Evolutionary conservation across 805 yeast genomes (phyloP).

Genomic region (Wickerhamiella brachini): DNA sequence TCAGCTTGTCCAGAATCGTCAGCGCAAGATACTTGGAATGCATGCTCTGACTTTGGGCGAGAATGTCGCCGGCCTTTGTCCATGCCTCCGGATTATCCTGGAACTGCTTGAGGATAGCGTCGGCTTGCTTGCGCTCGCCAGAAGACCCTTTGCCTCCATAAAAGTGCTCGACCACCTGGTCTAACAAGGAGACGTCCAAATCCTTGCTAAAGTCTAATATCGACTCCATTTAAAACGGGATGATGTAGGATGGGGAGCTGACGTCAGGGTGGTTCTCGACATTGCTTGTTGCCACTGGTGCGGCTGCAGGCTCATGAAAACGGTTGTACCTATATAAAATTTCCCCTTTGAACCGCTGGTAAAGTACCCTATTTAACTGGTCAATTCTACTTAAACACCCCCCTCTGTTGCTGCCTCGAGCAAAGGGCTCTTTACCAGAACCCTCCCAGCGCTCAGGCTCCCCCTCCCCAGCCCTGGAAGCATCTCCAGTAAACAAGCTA

Average conservation of each 20-base stretch:
- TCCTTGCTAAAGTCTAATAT: constrained; percentile 78
- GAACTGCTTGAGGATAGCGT: constrained; percentile 34
- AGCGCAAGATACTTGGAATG: constrained; percentile 89
- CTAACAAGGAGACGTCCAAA: constrained; percentile 65
- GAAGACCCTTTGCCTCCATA: constrained; percentile 55
- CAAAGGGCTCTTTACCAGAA: too few species aligned
- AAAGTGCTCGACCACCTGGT: constrained; percentile 72
- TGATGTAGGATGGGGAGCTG: neutral
- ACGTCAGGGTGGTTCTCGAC: neutral
- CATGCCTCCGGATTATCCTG: constrained; percentile 94
- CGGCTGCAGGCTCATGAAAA: too few species aligned
- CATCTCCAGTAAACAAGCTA: neutral
- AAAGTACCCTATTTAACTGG: too few species aligned
- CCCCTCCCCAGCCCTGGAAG: too few species aligned
- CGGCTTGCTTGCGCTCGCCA: constrained; percentile 32
- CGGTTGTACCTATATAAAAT: too few species aligned
- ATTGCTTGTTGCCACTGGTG: neutral
- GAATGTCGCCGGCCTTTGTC: constrained; percentile 83
- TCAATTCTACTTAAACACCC: too few species aligned
- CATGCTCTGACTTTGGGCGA: constrained; percentile 62
- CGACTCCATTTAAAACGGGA: constrained; percentile 47
- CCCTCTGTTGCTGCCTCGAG: too few species aligned
- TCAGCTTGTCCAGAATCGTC: constrained; percentile 76
- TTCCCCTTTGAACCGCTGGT: too few species aligned
- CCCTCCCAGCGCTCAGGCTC: too few species aligned